Base-by-base conservation (phyloP, 2,329 filamentous ascomycete species). In the Dryadomyces quercivorus region DNA sequence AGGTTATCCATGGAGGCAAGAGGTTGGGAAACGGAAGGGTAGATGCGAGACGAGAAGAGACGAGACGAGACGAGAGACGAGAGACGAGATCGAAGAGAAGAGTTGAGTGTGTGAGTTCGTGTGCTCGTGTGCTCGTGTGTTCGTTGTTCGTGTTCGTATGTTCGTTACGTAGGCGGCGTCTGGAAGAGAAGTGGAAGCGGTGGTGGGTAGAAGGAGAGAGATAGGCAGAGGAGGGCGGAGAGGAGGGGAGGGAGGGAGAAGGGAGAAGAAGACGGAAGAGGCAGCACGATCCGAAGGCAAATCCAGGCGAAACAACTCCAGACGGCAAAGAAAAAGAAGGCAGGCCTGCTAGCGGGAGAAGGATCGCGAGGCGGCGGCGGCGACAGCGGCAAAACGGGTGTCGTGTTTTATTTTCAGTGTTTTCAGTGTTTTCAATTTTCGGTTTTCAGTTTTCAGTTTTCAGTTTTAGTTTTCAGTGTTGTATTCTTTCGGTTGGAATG, bases 1-100 rank as follows among this genome's bases (percentile, higher is more conserved):
- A 82, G 72, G 67, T 77, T 79, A 70, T 81, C 79, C 79, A 82
- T 82, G 67, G 69, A 72, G 70, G 13, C 51, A 12, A n/a, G 18
- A 16, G 45, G 18, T 12, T 15, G 15, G 26, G 12, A 36, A 13
- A 18, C 10, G 42, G 10, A n/a, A 8, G 22, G 3, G 3, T 3
- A 34, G 22, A 34, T 8, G 10, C 21, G 13, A 16, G 5, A 22
- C 5, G 16, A n/a, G 16, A 21, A 15, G 15, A n/a, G 43, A 10
- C 6, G 43, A n/a, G 7, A 47, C 20, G 20, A 10, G 45, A 47
- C 4, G 20, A 47, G 45, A 12, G 26, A n/a, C n/a, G 7, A 21
- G 13, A 10, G 20, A 31, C 5, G 13, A 48, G 45, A 48, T 7
- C 12, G 21, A 10, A n/a, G 22, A 18, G 31, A 34, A 34, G 12